Evolutionary conservation across 495 filamentous ascomycete species (phyloP).

Genomic region (Entonaema liquescens): DNA sequence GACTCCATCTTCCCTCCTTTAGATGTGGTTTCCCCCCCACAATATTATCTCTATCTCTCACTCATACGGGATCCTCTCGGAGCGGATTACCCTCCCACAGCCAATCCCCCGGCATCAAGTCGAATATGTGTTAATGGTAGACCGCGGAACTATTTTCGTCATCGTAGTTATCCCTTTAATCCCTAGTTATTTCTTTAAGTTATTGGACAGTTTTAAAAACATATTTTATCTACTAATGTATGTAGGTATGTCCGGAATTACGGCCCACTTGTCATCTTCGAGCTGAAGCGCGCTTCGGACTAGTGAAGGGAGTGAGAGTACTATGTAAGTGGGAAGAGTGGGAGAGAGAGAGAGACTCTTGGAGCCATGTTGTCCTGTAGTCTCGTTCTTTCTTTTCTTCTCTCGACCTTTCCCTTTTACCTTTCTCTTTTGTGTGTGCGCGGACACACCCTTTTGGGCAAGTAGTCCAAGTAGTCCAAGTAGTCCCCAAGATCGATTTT

Average conservation of each 20-base stretch:
- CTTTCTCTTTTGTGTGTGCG: not conserved
- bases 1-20: conserved; percentile 35
- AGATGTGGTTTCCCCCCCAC: conserved; percentile 18
- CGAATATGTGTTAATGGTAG: not conserved
- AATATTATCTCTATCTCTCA: conserved; percentile 39
- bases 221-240: conserved; percentile 30
- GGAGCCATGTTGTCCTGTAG: not conserved
- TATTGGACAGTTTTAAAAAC: conserved; percentile 16
- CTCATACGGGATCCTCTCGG: conserved; percentile 26
- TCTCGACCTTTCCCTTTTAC: no score
- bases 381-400: not conserved
- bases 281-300: conserved; percentile 20
- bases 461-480: conserved; percentile 8
- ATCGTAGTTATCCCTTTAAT: not conserved
- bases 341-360: not conserved
- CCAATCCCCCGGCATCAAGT: not conserved
- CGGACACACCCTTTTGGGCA: conserved; percentile 34
- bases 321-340: no score
- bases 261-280: conserved; percentile 32
- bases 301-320: not conserved
- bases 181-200: not conserved
- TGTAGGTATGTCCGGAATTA: conserved; percentile 38
- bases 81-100: conserved; percentile 16
- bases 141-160: not conserved
- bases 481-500: conserved; percentile 17